Base-by-base conservation (phyloP, 805 yeast species). In the Pichia rugopelliculosa region DNA sequence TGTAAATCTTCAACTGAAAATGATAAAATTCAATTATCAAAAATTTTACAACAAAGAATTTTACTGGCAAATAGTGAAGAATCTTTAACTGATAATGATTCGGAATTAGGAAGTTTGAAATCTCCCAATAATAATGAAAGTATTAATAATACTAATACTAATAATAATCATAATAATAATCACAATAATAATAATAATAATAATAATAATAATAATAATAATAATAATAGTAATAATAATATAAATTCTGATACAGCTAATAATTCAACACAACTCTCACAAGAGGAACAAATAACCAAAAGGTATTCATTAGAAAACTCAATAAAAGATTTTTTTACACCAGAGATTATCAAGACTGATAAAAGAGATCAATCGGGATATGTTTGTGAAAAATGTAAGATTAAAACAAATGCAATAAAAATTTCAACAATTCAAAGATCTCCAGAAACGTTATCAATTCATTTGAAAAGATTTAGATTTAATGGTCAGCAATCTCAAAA, bases 401-500 rank as follows among this genome's bases (percentile, higher is more conserved):
- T 77, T 55, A 73, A 80, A 33, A 85, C 96, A 0, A 76, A 76
- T 52, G 98, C 97, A 4, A 68, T 79, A 42, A 91, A 91, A 60
- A 77, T 79, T 40, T 79, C 84, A 40, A 74, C 83, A 33, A 84
- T 93, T 41, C 78, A 80, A 47, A 75, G 82, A 42, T 85, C 96
- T 0, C 98, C 98, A 4, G 97, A 93, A 61, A 82, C 93, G 20
- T 71, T 91, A 52, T 75, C 87, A 10, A 76, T 93, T 36, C 98
- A 93, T 66, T 72, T 93, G 59, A 93, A 93, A 62, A 74, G 97
- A 56, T 93, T 93, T 67, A 83, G 91, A 65, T 91, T 88, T 68
- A 82, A 86, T 62, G 93, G 91, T 21, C 70, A 69, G 24, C 71
- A 73, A 17, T 82, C 90, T 3, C 80, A 87, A 48, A 93, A 93